Base-by-base conservation (phyloP, 1,284 basidiomycete species). In the Microbotryum silenes-acaulis region DNA sequence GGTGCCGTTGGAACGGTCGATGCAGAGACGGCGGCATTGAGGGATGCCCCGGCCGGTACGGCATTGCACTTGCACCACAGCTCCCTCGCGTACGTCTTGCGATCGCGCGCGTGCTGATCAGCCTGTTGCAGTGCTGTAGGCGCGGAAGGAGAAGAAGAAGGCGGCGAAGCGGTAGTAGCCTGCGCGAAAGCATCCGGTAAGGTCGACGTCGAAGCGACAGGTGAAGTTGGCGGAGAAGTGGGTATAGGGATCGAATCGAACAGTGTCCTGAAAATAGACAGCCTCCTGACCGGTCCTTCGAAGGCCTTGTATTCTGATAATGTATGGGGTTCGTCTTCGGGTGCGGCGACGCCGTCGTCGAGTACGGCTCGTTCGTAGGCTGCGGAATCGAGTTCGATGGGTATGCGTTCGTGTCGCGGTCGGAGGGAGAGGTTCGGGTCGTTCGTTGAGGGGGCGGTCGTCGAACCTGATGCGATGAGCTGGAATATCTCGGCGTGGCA, bases 201-300 rank as follows among this genome's bases (percentile, higher is more conserved):
- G 12, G 37, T 42, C 37, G 37, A 42, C 14, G 37, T 42, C 37
- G 37, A 42, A 42, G 37, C 37, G 16, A 42, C 37, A 42, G 37
- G 37, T 42, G 37, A 42, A 18, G 37, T 42, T 14, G 37, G 37
- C 16, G 37, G 37, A n/a, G 27, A n/a, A 12, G 51, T 25, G 0
- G 65, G 65, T 1, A 60, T 31, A 1, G 77, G 76, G 21, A 78
- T 64, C 9, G 72, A 70, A 2, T 74, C 69, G 74, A 77, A 78
- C 55, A 78, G 64, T 29, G 71, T 61, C 47, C 73, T 71, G 1
- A 78, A 68, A 56, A 75, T 75, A 2, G 74, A 65, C 0, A 76
- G 67, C 25, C 77, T 68, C 4, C 68, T 59, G 0, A 64, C 56
- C 1, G 74, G 63, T 3, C 76, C 77, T 62, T 78, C 77, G 8